A percentile compares a stretch with the other conserved stretches of the same genome.
Conservation (phyloP, 2,329 filamentous ascomycete genomes). For the Fusarium devonianum region DNA sequence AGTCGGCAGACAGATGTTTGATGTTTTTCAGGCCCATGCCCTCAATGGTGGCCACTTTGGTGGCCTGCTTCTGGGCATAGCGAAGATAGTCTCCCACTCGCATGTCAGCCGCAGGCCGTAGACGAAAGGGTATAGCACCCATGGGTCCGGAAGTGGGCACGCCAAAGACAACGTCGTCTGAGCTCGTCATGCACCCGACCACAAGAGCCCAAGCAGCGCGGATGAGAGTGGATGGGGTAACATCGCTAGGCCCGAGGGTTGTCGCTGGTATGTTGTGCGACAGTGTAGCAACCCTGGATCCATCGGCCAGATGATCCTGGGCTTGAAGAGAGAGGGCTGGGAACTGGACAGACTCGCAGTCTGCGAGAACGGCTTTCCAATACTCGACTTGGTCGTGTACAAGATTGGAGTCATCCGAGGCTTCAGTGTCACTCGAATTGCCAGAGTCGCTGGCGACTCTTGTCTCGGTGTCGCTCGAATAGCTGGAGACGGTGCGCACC, state of each 20-base stretch:
- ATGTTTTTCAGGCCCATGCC: constrained; percentile 33
- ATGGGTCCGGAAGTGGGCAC: constrained; percentile 53
- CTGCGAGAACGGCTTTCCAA: neutral
- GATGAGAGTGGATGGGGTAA: constrained; percentile 20
- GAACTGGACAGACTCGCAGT: neutral
- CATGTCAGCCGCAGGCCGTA: constrained; percentile 37
- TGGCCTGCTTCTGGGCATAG: constrained; percentile 26
- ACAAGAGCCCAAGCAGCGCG: constrained; percentile 59
- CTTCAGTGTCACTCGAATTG: neutral
- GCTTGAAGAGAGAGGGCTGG: neutral
- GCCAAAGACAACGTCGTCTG: constrained; percentile 52
- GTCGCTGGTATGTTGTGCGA: constrained; percentile 55
- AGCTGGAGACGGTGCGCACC: no score
- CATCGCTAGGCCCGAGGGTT: constrained; percentile 43
- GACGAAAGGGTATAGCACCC: constrained; percentile 40
- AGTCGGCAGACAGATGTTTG: constrained; percentile 9
- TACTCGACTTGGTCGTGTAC: neutral
- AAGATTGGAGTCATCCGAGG: neutral
- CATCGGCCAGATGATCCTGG: neutral
- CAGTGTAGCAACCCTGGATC: neutral
- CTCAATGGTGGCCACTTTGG: constrained; percentile 26
- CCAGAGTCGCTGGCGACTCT: no score
- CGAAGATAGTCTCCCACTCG: constrained; percentile 51
- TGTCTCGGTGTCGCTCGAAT: no score
- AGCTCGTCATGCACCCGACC: constrained; percentile 50